These are phyloP conservation scores for sweet orange (Citrus sinensis) DNA, from an alignment of 345 rosid genomes.

Conservation along the genomic window DVS_A1.0 CM039168.1:430001-430500, in stretches of 20 bases:
- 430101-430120: constrained; percentile 27
- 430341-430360: constrained; percentile 30
- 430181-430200: constrained; percentile 29
- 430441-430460: constrained; percentile 24
- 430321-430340: constrained; percentile 10
- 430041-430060: background rate
- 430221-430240: constrained; percentile 35
- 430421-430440: constrained; percentile 11
- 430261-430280: constrained; percentile 30
- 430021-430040: background rate
- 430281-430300: constrained; percentile 9
- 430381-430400: constrained; percentile 28
- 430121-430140: constrained; percentile 30
- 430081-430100: constrained; percentile 18
- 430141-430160: constrained; percentile 26
- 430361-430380: constrained; percentile 16
- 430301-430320: background rate
- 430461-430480: constrained; percentile 3
- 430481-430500: background rate
- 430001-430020: constrained; percentile 29
- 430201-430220: background rate
- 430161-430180: constrained; percentile 27
- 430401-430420: constrained; percentile 19
- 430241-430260: constrained; percentile 36
- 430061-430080: background rate